A percentile compares a stretch with the other conserved stretches of the same genome.
Evolutionary conservation across 2,329 filamentous ascomycete genomes (phyloP).

Genomic region (Colletotrichum lupini): DNA sequence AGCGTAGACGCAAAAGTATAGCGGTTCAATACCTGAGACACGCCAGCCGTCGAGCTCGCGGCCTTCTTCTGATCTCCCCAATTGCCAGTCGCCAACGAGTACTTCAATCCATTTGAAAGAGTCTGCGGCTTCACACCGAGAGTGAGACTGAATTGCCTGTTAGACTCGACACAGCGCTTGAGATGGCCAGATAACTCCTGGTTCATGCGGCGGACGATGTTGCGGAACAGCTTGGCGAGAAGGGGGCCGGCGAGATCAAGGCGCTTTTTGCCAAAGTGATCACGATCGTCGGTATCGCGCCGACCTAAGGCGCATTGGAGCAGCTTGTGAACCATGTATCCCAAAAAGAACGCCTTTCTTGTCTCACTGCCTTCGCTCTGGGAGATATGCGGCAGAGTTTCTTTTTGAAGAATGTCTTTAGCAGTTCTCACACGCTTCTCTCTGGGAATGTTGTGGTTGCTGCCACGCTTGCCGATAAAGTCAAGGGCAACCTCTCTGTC

Average conservation of each 20-base stretch:
- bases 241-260: constrained; percentile 94
- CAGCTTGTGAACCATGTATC: constrained; percentile 98
- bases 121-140: constrained; percentile 92
- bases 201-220: constrained; percentile 89
- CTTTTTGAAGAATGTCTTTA: constrained; percentile 95
- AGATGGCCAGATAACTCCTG: constrained; percentile 92
- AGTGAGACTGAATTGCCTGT: constrained; percentile 88
- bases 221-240: constrained; percentile 95
- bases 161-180: constrained; percentile 90
- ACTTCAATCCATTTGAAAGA: constrained; percentile 93
- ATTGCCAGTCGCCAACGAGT: constrained; percentile 96
- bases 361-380: constrained; percentile 95
- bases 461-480: constrained; percentile 93
- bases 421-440: constrained; percentile 94
- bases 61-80: constrained; percentile 99
- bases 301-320: constrained; percentile 93
- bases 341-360: constrained; percentile 95
- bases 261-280: constrained; percentile 99
- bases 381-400: constrained; percentile 95
- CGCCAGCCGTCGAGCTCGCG: constrained; percentile 92
- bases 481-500: constrained; percentile 94
- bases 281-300: constrained; percentile 94
- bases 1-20: constrained; percentile 98
- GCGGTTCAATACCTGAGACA: constrained; percentile 96
- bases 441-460: constrained; percentile 68